Conservation (phyloP, 805 yeast genomes). For the Candida palmyrensis region DNA sequence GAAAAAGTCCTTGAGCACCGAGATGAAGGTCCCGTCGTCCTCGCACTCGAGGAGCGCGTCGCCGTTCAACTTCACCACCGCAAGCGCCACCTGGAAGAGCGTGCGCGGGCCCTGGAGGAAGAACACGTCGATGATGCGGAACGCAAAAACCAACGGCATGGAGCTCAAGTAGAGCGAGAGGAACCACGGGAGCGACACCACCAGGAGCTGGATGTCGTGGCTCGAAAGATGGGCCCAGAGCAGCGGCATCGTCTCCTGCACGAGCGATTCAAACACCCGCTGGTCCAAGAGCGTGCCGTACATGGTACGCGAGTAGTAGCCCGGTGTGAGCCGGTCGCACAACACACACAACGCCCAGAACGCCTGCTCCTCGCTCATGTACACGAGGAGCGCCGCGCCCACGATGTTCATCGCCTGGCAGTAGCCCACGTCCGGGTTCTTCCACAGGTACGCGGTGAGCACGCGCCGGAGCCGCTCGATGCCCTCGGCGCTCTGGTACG, state of each 20-base stretch:
- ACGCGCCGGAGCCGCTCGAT: slow-evolving; percentile 81
- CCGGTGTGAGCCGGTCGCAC: slow-evolving; percentile 86
- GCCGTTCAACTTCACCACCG: slow-evolving; percentile 83
- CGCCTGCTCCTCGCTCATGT: slow-evolving; percentile 95
- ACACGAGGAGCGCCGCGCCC: slow-evolving; percentile 70
- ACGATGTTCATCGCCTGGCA: slow-evolving; percentile 99
- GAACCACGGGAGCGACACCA: slow-evolving; percentile 96
- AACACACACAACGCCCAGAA: slow-evolving; percentile 83
- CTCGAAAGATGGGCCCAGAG: slow-evolving; percentile 76
- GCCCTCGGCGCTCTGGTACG: slow-evolving; percentile 84
- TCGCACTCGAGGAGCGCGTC: slow-evolving; percentile 72
- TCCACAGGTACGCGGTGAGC: slow-evolving; percentile 92
- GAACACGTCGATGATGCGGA: slow-evolving; percentile 84
- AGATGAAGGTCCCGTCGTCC: slow-evolving; percentile 91
- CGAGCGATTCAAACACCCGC: slow-evolving; percentile 85
- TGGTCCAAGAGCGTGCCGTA: slow-evolving; percentile 95
- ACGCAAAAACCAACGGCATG: slow-evolving; percentile 92
- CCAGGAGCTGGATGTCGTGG: slow-evolving; percentile 85
- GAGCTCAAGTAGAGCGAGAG: slow-evolving; percentile 82
- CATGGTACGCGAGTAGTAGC: slow-evolving; percentile 96
- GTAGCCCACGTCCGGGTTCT: slow-evolving; percentile 93
- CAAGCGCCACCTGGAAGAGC: slow-evolving; percentile 88
- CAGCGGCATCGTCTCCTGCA: slow-evolving; percentile 84
- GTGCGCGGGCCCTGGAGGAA: slow-evolving; percentile 87
- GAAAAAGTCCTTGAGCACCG: slow-evolving; percentile 79